Evolutionary conservation across 2,329 filamentous ascomycete species (phyloP).

Genomic region (Curvularia sp.): DNA sequence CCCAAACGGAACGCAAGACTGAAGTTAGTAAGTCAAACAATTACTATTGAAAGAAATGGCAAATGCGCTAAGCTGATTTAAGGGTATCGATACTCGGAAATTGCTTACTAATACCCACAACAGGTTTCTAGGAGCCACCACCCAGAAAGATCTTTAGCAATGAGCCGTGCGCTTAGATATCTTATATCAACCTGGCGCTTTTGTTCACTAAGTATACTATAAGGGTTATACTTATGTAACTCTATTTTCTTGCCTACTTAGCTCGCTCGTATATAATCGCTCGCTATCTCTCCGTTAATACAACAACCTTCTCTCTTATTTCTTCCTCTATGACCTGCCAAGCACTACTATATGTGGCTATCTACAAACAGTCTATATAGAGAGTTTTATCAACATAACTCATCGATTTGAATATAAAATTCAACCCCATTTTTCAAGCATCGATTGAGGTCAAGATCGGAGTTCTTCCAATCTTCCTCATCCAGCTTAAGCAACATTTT

Average conservation of each 20-base stretch:
- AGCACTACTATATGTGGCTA: not conserved
- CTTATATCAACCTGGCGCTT: not conserved
- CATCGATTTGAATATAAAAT: no score
- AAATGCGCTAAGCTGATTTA: not conserved
- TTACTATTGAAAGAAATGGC: not conserved
- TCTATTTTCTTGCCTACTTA: not conserved
- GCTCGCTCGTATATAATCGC: not conserved
- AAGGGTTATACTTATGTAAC: not conserved
- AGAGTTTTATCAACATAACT: no score
- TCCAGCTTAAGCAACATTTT: constrained; percentile 3
- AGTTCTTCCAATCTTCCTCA: not conserved
- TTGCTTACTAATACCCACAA: not conserved
- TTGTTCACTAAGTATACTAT: not conserved
- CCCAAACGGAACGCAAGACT: not conserved
- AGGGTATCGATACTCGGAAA: not conserved
- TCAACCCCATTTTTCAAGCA: constrained; percentile 1
- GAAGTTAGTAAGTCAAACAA: not conserved
- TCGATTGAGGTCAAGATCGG: not conserved
- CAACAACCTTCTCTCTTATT: not conserved
- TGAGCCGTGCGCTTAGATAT: not conserved
- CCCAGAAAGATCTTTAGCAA: not conserved
- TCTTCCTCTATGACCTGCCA: not conserved
- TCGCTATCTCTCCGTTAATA: constrained; percentile 1
- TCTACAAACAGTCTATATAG: no score
- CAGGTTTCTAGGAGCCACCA: not conserved